phyloP scores from a whole-genome alignment of 2,329 filamentous ascomycete species.

The Phoma sp. region DNA sequence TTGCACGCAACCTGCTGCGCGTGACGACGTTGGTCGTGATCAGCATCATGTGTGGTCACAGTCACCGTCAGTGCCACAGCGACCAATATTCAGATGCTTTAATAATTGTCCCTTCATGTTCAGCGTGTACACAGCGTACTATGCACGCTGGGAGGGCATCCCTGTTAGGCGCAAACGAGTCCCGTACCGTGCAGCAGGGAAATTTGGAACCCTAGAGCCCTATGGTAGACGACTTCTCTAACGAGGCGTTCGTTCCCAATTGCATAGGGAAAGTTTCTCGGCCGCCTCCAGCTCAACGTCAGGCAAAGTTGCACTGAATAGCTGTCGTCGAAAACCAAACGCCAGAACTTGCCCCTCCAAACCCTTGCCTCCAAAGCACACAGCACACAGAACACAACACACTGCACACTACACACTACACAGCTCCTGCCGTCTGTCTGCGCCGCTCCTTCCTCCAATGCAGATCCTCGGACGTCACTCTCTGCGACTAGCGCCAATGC shows the following conservation, averaged over 20 bases:
- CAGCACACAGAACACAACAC: neutral
- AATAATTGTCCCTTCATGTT: constrained; percentile 9
- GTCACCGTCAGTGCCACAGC: no score
- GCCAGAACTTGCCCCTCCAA: no score
- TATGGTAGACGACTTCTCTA: neutral
- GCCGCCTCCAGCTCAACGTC: constrained; percentile 1
- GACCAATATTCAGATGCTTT: constrained; percentile 1
- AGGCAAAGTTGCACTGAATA: constrained; percentile 4
- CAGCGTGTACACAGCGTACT: no score
- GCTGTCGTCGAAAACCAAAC: no score
- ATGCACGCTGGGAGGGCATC: neutral
- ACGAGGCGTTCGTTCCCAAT: constrained; percentile 3
- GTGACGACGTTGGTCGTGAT: neutral
- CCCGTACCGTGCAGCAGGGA: constrained; percentile 12
- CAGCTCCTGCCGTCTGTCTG: neutral
- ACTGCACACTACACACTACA: neutral
- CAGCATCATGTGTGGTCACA: neutral
- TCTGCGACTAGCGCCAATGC: constrained; percentile 1
- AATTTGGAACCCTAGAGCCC: constrained; percentile 12
- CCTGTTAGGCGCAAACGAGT: constrained; percentile 10
- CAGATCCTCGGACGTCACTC: constrained; percentile 14
- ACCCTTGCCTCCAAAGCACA: neutral
- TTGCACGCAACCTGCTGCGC: neutral
- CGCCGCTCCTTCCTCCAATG: constrained; percentile 9
- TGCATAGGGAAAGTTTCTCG: constrained; percentile 16